Conservation (phyloP, 108 stramenopile species). For the Stephanodiscus triporus region DNA sequence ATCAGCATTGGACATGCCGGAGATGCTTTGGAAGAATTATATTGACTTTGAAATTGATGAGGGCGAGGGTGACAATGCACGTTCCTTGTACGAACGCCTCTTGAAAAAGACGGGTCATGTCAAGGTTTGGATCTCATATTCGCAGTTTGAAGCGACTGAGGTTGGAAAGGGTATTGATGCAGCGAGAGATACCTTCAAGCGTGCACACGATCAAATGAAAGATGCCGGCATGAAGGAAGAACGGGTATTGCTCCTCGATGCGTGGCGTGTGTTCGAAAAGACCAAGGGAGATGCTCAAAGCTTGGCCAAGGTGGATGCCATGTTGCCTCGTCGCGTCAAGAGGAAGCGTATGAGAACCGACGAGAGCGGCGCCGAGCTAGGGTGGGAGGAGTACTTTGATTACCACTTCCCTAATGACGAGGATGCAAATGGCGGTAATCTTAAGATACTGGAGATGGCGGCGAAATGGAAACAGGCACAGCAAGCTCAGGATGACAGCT, state of each 20-base stretch:
- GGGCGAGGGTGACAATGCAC: constrained; percentile 75
- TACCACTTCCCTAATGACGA: constrained; percentile 98
- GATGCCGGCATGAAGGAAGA: constrained; percentile 89
- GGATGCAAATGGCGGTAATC: constrained; percentile 72
- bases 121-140: constrained; percentile 89
- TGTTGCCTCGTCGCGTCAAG: constrained; percentile 93
- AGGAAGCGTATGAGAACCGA: constrained; percentile 91
- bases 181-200: constrained; percentile 80
- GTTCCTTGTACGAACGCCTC: constrained; percentile 90
- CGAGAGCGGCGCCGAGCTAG: constrained; percentile 78
- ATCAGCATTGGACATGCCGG: constrained; percentile 96
- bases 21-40: constrained; percentile 96
- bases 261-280: constrained; percentile 95
- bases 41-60: constrained; percentile 98
- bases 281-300: constrained; percentile 65
- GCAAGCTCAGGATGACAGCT: constrained; percentile 44
- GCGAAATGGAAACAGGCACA: constrained; percentile 94
- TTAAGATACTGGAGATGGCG: constrained; percentile 97
- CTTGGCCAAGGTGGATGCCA: constrained; percentile 77
- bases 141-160: constrained; percentile 78
- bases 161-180: constrained; percentile 68
- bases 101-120: constrained; percentile 95
- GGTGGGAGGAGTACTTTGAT: constrained; percentile 99
- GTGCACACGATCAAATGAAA: constrained; percentile 89
- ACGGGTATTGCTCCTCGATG: constrained; percentile 93